Base-by-base conservation (phyloP, 2,329 filamentous ascomycete species). In the Colletotrichum euphorbiae region DNA sequence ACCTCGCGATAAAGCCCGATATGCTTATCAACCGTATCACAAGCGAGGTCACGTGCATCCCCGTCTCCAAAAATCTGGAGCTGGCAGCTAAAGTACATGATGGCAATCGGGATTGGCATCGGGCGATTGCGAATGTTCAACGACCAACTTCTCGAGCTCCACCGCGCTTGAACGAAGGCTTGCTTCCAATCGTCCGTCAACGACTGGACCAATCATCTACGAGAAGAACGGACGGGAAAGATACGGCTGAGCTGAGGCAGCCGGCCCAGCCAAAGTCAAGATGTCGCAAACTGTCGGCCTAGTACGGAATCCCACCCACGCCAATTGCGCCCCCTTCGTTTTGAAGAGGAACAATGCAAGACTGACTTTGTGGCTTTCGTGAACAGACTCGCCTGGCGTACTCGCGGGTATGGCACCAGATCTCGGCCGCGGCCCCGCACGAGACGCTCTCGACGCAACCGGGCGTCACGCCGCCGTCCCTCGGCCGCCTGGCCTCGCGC, bases 301-400 rank as follows among this genome's bases (percentile, higher is more conserved):
- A 79, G 92, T 94, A 87, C 74, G 79, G 62, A 54, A 19, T 52
- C 56, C 43, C 60, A 19, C 31, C 28, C 13, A 15, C 31, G 57
- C 21, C 55, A 59, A 56, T 51, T 59, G 42, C 57, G 21, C 68
- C 51, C 8, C 21, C 28, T 28, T 28, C 28, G 1, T 28, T 28
- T 28, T 6, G 28, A 28, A 28, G 28, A 28, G 28, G 28, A 28
- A 28, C 28, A 8, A 28, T 8, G 2, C 1, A 28, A 6, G 7
- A 28, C 6, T 28, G 28, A 28, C 28, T 7, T 28, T 28, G 28
- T 8, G 2, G 7, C 13, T 45, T 12, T 19, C 12, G 5, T 11
- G 51, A 15, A 48, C 74, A 98, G 94, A 98, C 96, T 70, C 93
- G 93, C 77, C 91, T 99, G 72, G 95, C 96, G 83, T 99, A 98